phyloP scores from a whole-genome alignment of 257 asterid species.

The Rhazya stricta region DNA sequence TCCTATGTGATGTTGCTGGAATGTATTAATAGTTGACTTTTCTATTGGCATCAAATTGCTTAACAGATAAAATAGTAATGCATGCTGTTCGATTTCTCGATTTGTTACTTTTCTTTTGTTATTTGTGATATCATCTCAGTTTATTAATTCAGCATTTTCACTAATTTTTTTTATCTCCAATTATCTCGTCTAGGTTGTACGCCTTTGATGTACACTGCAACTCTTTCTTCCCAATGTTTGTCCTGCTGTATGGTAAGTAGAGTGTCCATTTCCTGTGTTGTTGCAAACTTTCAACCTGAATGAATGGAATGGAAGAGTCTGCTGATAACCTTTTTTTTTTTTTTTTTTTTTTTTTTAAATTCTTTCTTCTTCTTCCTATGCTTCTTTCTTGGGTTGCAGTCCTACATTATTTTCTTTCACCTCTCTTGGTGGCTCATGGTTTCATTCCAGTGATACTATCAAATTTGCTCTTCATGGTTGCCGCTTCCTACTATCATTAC shows the following conservation, averaged over 20 bases:
- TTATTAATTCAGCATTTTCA: neutral
- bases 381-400: no score
- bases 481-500: slow-evolving; percentile 89
- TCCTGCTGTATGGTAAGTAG: slow-evolving; percentile 75
- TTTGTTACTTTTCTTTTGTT: neutral
- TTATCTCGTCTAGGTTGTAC: slow-evolving; percentile 72
- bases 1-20: neutral
- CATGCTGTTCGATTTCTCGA: neutral
- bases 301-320: slow-evolving; percentile 17
- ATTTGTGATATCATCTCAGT: neutral
- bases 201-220: slow-evolving; percentile 99
- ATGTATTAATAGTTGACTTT: neutral
- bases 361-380: no score
- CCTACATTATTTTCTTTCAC: slow-evolving; percentile 80
- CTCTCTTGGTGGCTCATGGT: slow-evolving; percentile 91
- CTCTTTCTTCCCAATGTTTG: slow-evolving; percentile 96
- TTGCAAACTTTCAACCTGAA: slow-evolving; percentile 11
- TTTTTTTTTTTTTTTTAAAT: slow-evolving; percentile 13
- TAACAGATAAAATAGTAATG: neutral
- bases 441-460: slow-evolving; percentile 81
- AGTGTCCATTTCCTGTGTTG: slow-evolving; percentile 8
- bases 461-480: slow-evolving; percentile 91
- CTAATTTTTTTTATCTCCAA: slow-evolving; percentile 26
- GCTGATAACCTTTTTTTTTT: slow-evolving; percentile 7
- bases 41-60: neutral